Evolutionary conservation across 257 asterid species (phyloP).

Genomic region (Primulina eburnea): DNA sequence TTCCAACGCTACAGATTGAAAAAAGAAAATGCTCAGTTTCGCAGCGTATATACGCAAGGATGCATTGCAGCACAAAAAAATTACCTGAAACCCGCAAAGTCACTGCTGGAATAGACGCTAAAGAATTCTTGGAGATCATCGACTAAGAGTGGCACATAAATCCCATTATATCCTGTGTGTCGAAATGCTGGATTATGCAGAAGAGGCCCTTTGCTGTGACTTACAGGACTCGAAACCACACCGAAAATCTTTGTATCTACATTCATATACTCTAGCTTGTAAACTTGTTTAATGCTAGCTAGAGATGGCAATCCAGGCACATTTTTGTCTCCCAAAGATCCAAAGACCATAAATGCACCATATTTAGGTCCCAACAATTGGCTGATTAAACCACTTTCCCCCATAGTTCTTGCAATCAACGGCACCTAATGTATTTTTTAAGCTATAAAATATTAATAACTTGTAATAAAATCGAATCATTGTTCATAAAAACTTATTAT

Average conservation of each 20-base stretch:
- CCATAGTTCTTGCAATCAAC: slow-evolving; percentile 46
- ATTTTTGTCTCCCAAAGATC: slow-evolving; percentile 37
- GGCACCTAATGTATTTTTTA: slow-evolving; percentile 39
- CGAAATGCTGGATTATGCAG: slow-evolving; percentile 68
- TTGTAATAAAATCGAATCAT: not conserved
- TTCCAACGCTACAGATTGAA: slow-evolving; percentile 47
- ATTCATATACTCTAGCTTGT: slow-evolving; percentile 48
- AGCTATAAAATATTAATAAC: too few relatives aligned
- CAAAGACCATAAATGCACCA: slow-evolving; percentile 55
- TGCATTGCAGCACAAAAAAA: not conserved
- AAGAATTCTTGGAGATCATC: slow-evolving; percentile 59
- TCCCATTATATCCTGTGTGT: slow-evolving; percentile 55
- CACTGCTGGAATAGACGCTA: slow-evolving; percentile 51
- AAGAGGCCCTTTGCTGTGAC: slow-evolving; percentile 74
- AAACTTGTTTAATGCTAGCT: slow-evolving; percentile 48
- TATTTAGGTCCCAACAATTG: slow-evolving; percentile 70
- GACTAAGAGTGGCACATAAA: slow-evolving; percentile 65
- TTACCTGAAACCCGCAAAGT: slow-evolving; percentile 75
- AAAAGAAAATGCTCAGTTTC: not conserved
- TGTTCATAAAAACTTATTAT: too few relatives aligned
- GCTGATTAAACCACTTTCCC: slow-evolving; percentile 74
- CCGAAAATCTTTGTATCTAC: slow-evolving; percentile 55
- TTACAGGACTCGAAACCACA: slow-evolving; percentile 63
- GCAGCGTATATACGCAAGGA: not conserved
- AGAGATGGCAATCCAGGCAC: slow-evolving; percentile 62